A percentile compares a stretch with the other conserved stretches of the same genome.
phyloP scores from a whole-genome alignment of 768 basidiomycete species.

The Naganishia vaughanmartiniae region DNA sequence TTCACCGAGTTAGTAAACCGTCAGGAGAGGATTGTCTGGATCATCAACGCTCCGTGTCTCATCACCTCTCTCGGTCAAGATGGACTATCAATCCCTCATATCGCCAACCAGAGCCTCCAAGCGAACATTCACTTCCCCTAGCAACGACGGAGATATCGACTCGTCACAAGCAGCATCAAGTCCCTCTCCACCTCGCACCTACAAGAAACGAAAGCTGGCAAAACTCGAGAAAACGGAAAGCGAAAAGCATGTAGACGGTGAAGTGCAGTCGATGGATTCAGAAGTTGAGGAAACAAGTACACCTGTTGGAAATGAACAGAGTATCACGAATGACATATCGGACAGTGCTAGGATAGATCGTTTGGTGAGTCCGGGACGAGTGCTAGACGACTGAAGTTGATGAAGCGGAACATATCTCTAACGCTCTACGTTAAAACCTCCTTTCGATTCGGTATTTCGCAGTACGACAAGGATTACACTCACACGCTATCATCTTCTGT shows the following conservation, averaged over 20 bases:
- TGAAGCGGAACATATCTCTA: not conserved
- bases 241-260: not conserved
- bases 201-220: conserved; percentile 18
- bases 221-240: not conserved
- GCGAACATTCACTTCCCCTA: not conserved
- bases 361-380: not conserved
- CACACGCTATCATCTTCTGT: not conserved
- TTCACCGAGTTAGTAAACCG: too few relatives aligned
- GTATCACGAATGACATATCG: not conserved
- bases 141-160: not conserved
- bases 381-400: not conserved
- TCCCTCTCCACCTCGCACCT: not conserved
- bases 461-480: not conserved
- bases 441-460: not conserved
- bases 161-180: not conserved
- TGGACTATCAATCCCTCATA: not conserved
- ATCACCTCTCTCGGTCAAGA: not conserved
- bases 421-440: not conserved
- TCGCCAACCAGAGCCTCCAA: not conserved
- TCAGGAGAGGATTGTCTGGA: too few relatives aligned
- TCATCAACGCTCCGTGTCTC: too few relatives aligned
- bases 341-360: not conserved
- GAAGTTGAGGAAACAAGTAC: not conserved
- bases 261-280: not conserved
- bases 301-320: not conserved